phyloP scores from a whole-genome alignment of 306 rosid species.

The Albizia julibrissin region DNA sequence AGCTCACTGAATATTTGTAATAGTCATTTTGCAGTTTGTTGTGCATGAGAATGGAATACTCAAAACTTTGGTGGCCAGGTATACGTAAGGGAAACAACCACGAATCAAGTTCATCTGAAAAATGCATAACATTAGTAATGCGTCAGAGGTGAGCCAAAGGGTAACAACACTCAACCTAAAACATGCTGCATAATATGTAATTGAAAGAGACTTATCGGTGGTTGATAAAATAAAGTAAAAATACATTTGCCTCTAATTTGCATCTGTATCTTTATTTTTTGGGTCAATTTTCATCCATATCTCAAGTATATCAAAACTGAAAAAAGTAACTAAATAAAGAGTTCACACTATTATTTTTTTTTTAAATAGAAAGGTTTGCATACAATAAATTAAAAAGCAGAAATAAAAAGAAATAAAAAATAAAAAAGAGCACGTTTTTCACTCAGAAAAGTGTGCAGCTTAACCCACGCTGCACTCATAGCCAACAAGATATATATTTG shows the following conservation, averaged over 20 bases:
- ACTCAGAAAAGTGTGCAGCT: not conserved
- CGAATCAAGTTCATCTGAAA: not conserved
- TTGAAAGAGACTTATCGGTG: not conserved
- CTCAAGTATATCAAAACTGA: too few relatives aligned
- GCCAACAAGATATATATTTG: slow-evolving; percentile 22
- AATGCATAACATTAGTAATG: slow-evolving; percentile 13
- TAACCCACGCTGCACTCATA: not conserved
- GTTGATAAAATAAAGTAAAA: slow-evolving; percentile 3
- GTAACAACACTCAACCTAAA: slow-evolving; percentile 16
- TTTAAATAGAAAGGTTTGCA: not conserved
- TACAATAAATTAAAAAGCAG: not conserved
- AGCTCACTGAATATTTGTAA: slow-evolving; percentile 55
- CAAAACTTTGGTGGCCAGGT: not conserved
- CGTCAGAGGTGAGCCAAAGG: slow-evolving; percentile 10
- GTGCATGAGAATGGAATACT: not conserved
- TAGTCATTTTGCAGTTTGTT: not conserved
- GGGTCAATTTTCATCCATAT: not conserved
- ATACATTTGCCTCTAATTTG: not conserved
- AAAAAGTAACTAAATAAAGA: too few relatives aligned
- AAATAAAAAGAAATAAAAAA: slow-evolving; percentile 6
- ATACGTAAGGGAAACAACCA: not conserved
- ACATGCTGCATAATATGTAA: slow-evolving; percentile 16
- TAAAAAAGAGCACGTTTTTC: not conserved
- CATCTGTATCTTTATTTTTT: not conserved
- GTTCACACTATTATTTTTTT: too few relatives aligned